Conservation (phyloP, 331 rosid genomes). For the Saraca asoca region DNA sequence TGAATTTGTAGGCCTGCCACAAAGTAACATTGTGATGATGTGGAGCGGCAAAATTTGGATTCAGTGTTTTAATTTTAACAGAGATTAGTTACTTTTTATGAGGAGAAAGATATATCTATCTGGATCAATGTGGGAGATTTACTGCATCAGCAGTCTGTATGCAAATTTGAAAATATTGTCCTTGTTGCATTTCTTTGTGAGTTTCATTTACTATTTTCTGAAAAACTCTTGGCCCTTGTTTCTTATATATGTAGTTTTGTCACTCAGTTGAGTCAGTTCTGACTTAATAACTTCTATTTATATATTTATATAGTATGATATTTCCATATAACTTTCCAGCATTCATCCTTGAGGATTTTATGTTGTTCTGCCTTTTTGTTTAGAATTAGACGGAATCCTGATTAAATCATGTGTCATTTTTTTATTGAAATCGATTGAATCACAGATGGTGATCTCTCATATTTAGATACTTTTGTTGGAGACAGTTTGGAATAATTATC, state of each 20-base stretch:
- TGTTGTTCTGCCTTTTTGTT: constrained; percentile 27
- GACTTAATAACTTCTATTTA: constrained; percentile 8
- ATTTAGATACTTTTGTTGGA: constrained; percentile 77
- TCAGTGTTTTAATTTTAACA: background rate
- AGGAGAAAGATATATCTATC: background rate
- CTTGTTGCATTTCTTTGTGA: background rate
- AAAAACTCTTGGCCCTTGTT: background rate
- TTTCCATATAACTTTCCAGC: constrained; percentile 20
- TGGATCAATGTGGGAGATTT: background rate
- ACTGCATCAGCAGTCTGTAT: background rate
- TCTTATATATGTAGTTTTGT: background rate
- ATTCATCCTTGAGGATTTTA: constrained; percentile 12
- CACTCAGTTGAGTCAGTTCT: background rate
- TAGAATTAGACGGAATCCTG: constrained; percentile 44
- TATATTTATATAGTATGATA: background rate
- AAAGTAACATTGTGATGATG: background rate
- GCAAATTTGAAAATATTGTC: constrained; percentile 14
- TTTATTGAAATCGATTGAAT: constrained; percentile 57
- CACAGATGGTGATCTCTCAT: constrained; percentile 74
- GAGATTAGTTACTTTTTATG: constrained; percentile 4
- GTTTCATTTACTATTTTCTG: background rate
- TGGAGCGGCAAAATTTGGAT: background rate
- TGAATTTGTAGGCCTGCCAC: background rate
- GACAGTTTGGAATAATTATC: constrained; percentile 87
- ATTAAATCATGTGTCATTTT: constrained; percentile 40